Percentiles rank a stretch among this genome's conserved stretches.
Evolutionary conservation across 148 eudicot species (phyloP).

Genomic region (Heliosperma pusillum): DNA sequence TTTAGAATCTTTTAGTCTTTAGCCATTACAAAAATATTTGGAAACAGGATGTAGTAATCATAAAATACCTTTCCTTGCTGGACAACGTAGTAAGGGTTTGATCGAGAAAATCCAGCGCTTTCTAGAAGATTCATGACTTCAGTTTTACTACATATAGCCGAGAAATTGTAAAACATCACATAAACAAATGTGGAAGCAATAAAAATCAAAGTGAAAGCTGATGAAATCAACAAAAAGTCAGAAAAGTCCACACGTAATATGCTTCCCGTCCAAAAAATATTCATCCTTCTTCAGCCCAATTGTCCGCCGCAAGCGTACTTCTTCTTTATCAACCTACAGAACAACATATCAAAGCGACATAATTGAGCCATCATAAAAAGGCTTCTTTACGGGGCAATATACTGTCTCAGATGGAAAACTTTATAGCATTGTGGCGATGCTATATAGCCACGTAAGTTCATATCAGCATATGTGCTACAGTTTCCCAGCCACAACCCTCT

Average conservation of each 20-base stretch:
- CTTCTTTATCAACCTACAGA: slow-evolving; percentile 88
- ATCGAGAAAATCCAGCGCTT: slow-evolving; percentile 99
- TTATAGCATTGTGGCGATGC: neutral
- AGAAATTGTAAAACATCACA: slow-evolving; percentile 8
- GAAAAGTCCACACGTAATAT: slow-evolving; percentile 66
- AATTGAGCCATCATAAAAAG: neutral
- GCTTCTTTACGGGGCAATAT: neutral
- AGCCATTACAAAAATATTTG: neutral
- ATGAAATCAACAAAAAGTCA: slow-evolving; percentile 4
- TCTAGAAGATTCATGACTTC: slow-evolving; percentile 97
- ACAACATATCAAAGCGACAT: slow-evolving; percentile 8
- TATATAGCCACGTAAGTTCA: neutral
- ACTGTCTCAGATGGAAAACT: neutral
- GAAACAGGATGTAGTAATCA: neutral
- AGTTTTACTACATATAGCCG: slow-evolving; percentile 63
- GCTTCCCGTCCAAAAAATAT: slow-evolving; percentile 97
- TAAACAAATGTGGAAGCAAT: slow-evolving; percentile 7
- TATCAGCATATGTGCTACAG: neutral
- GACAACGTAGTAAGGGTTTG: slow-evolving; percentile 98
- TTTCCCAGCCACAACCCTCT: slow-evolving; percentile 1
- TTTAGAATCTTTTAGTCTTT: neutral
- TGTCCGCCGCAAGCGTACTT: slow-evolving; percentile 87
- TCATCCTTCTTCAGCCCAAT: slow-evolving; percentile 93
- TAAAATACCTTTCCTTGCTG: slow-evolving; percentile 88
- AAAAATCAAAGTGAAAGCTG: neutral